These are phyloP conservation scores for Gliomastix tumulicola DNA, from an alignment of 2,329 filamentous ascomycete genomes.

Conservation along the genomic window DNA sequence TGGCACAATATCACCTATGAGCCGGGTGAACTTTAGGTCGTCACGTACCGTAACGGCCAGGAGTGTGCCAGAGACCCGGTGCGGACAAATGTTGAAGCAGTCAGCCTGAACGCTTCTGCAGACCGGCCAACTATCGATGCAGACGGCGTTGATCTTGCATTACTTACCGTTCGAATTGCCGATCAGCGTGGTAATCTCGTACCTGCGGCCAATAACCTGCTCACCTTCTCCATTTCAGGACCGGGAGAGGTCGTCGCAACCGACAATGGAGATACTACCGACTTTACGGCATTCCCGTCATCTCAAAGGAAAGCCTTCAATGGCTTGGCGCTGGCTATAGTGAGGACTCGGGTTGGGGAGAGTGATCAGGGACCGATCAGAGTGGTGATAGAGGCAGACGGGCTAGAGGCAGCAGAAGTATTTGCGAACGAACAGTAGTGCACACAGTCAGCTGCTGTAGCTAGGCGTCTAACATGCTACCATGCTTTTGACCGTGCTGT, in stretches of 20 bases:
- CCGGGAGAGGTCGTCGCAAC: constrained; percentile 39
- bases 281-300: constrained; percentile 33
- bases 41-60: constrained; percentile 37
- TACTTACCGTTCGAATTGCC: constrained; percentile 34
- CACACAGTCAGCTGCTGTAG: too few species aligned
- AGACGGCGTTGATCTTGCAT: constrained; percentile 38
- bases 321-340: constrained; percentile 31
- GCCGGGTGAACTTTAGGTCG: constrained; percentile 37
- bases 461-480: too few species aligned
- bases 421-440: too few species aligned
- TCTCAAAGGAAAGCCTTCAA: constrained; percentile 28
- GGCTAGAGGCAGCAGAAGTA: too few species aligned
- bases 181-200: constrained; percentile 35
- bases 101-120: constrained; percentile 26
- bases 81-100: constrained; percentile 30
- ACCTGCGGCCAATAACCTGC: constrained; percentile 30
- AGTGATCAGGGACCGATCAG: too few species aligned
- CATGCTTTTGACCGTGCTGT: too few species aligned
- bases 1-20: constrained; percentile 44
- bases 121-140: constrained; percentile 29
- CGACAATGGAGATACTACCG: constrained; percentile 42
- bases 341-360: constrained; percentile 16
- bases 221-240: constrained; percentile 32
- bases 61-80: constrained; percentile 36
- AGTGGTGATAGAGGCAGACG: too few species aligned